Evolutionary conservation across 2,329 filamentous ascomycete genomes (phyloP), one percentile per base, ranked within the genome.

Genomic region (Sclerotinia glacialis): DNA sequence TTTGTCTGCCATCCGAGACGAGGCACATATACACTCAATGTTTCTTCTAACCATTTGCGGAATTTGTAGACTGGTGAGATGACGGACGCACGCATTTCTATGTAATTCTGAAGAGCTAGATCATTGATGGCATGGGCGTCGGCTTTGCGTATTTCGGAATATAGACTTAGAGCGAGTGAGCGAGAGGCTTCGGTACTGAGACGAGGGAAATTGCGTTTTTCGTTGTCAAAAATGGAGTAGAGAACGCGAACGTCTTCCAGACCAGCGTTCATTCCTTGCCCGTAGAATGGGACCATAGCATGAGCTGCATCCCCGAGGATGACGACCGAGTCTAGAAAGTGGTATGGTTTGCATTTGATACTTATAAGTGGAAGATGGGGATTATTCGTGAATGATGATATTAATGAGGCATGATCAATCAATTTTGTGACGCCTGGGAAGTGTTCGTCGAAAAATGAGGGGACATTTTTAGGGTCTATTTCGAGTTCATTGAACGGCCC

Each of bases 221-320:
- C 75, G 75, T 49, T 85, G 78, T 97, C 93, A 1, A 98, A 82
- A 53, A 90, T 83, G 0, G 88, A 86, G 78, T 97, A 99, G 0
- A 99, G 85, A 6, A 96, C 88, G 9, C 90, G 88, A 16, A 99
- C 93, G 74, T 97, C 94, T 79, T 99, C 95, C 52, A 99, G 86
- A 0, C 95, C 95, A 0, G 95, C 91, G 75, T 99, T 99, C 88
- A 99, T 96, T 47, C 95, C 95, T 78, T 99, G 95, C 0, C 95
- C 95, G 77, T 98, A 99, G 78, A 99, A 99, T 0, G 95, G 95
- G 0, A 99, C 93, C 89, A 99, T 97, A 67, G 96, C 95, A 77
- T 99, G 95, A 0, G 95, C 93, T 9, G 95, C 93, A 76, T 99
- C 95, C 67, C 95, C 95, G 46, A 99, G 77, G 59, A 99, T 92